Evolutionary conservation across 371 early-diverging fungal genomes (phyloP).

Genomic region (Parasitella parasitica): DNA sequence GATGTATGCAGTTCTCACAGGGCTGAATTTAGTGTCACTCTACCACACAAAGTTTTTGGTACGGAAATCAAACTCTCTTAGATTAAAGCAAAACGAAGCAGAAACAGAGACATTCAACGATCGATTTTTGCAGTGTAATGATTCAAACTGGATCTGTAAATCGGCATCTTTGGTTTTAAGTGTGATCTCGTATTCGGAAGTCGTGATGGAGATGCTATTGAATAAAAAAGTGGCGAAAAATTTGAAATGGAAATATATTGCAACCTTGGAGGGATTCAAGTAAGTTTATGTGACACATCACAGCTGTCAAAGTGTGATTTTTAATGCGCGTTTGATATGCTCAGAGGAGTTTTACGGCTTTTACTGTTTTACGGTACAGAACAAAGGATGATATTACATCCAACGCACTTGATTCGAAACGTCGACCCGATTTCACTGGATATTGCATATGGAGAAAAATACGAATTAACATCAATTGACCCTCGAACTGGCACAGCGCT

Average conservation of each 20-base stretch:
- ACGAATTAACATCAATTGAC: conserved; percentile 31
- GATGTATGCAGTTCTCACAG: conserved; percentile 12
- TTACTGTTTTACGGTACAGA: conserved; percentile 24
- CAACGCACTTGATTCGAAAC: conserved; percentile 41
- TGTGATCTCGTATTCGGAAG: conserved; percentile 40
- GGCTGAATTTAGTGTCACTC: conserved; percentile 20
- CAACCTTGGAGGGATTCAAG: conserved; percentile 42
- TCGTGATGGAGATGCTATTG: conserved; percentile 34
- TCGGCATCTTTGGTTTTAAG: conserved; percentile 27
- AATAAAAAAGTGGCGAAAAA: conserved; percentile 5
- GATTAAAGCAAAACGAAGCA: background rate
- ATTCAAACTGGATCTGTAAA: background rate
- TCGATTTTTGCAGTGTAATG: conserved; percentile 17
- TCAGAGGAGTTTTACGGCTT: conserved; percentile 32
- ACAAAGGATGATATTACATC: conserved; percentile 33
- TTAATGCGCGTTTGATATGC: no score
- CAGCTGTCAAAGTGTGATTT: no score
- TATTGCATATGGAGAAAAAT: conserved; percentile 22
- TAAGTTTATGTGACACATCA: conserved; percentile 3
- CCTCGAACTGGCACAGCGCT: conserved; percentile 38
- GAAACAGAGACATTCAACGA: conserved; percentile 23
- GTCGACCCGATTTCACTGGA: conserved; percentile 32
- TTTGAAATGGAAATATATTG: conserved; percentile 33
- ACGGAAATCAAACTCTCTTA: background rate
- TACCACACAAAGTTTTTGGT: conserved; percentile 24